Evolutionary conservation across 805 yeast species (phyloP).

Genomic region (Ogataea henricii): DNA sequence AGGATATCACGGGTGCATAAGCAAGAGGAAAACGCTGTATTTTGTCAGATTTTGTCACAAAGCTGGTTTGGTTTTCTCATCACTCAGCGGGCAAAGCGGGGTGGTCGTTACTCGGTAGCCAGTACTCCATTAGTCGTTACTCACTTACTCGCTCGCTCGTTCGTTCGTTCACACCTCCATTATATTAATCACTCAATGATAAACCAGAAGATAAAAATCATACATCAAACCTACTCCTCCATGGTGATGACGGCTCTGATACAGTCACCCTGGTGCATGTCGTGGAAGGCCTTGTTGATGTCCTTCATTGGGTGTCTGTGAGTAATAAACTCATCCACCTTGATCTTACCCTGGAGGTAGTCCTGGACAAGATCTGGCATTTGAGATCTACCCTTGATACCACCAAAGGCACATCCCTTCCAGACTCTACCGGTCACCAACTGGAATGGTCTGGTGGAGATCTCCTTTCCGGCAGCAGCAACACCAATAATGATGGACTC

Average conservation of each 20-base stretch:
- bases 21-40: too few species aligned
- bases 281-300: constrained; percentile 89
- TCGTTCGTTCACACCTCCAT: too few species aligned
- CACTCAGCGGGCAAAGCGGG: too few species aligned
- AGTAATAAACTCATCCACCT: constrained; percentile 94
- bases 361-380: constrained; percentile 88
- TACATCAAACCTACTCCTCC: constrained; percentile 24
- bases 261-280: constrained; percentile 92
- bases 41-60: too few species aligned
- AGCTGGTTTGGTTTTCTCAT: too few species aligned
- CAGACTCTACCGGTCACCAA: constrained; percentile 98
- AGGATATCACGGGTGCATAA: too few species aligned
- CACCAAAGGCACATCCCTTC: constrained; percentile 99
- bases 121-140: background rate
- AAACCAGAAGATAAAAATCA: too few species aligned
- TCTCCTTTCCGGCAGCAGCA: constrained; percentile 97
- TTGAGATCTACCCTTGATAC: constrained; percentile 96
- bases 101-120: too few species aligned
- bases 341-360: constrained; percentile 76
- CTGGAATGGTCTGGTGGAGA: constrained; percentile 97
- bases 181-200: background rate
- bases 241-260: constrained; percentile 76
- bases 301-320: constrained; percentile 77
- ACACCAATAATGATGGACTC: constrained; percentile 93
- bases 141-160: too few species aligned